Conservation (phyloP, 2,329 filamentous ascomycete genomes). For the Aulographum hederae region DNA sequence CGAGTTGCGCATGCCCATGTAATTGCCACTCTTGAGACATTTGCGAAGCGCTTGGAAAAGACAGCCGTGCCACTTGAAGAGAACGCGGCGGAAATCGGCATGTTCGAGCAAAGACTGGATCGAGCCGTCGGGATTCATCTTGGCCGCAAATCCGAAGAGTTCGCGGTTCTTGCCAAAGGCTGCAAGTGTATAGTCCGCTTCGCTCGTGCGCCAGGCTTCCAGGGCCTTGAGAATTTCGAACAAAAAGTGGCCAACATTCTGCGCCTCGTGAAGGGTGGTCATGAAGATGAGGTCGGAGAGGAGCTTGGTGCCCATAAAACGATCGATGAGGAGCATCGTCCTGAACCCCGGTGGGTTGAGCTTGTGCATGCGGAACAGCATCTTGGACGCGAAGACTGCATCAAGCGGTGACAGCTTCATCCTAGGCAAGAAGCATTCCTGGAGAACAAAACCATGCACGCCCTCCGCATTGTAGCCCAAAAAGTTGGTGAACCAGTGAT, state of each 20-base stretch:
- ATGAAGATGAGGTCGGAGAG: conserved; percentile 71
- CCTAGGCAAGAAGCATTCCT: conserved; percentile 75
- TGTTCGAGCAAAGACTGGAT: conserved; percentile 59
- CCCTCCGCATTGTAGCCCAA: conserved; percentile 39
- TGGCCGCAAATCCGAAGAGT: conserved; percentile 52
- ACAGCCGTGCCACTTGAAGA: conserved; percentile 82
- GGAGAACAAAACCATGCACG: conserved; percentile 36
- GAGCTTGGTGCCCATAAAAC: conserved; percentile 67
- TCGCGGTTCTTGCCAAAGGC: conserved; percentile 47
- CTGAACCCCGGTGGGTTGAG: conserved; percentile 74
- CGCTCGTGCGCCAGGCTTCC: conserved; percentile 66
- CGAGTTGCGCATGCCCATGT: conserved; percentile 95
- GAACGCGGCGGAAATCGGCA: conserved; percentile 66
- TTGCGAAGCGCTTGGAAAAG: conserved; percentile 62
- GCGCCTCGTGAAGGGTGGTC: conserved; percentile 76
- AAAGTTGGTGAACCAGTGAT: conserved; percentile 56
- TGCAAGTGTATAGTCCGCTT: conserved; percentile 61
- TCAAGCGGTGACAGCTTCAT: conserved; percentile 70
- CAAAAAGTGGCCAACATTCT: conserved; percentile 83
- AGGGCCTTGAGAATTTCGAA: conserved; percentile 68
- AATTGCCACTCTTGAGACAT: conserved; percentile 69
- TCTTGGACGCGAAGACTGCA: conserved; percentile 71
- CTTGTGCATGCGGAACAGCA: conserved; percentile 75
- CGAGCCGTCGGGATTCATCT: conserved; percentile 46
- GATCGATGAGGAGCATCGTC: conserved; percentile 65